Base-by-base conservation (phyloP, 2,329 filamentous ascomycete species). In the Dactylellina leptospora region DNA sequence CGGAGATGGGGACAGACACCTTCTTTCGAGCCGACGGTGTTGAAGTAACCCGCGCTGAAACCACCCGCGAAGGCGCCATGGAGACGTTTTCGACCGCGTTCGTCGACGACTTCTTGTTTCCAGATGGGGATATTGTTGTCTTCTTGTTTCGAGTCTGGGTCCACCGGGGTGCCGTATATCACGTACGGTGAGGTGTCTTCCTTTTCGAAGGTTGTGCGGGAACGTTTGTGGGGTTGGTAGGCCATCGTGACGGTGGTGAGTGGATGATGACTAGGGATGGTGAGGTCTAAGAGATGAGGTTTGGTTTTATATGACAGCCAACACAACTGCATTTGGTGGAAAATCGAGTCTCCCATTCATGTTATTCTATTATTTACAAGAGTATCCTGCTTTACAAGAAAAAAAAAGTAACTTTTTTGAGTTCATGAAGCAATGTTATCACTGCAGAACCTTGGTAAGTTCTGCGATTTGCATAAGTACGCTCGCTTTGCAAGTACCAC, bases 31-130 rank as follows among this genome's bases (percentile, higher is more conserved):
- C 95, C 95, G 76, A 97, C 95, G 3, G 93, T 96, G 79, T 99
- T 99, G 82, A 95, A 97, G 81, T 97, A 97, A 89, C 95, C 95
- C 82, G 95, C 95, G 82, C 92, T 97, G 82, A 90, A 99, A 27
- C 95, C 95, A 76, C 95, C 95, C 0, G 92, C 97, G 78, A 99
- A 99, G 74, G 95, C 95, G 74, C 95, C 95, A 80, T 99, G 95
- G 2, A 99, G 84, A 59, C 95, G 87, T 81, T 96, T 93, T 76
- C 93, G 85, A 13, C 95, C 95, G 75, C 88, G 88, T 78, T 97
- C 95, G 81, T 99, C 95, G 69, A 90, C 90, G 79, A 96, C 93
- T 79, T 97, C 93, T 83, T 99, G 95, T 82, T 97, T 96, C 92
- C 95, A 97, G n/a, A 96, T 81, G 0, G 95, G 95, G 13, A 96